phyloP scores from a whole-genome alignment of 768 basidiomycete genomes.

The Phaffia australis region DNA sequence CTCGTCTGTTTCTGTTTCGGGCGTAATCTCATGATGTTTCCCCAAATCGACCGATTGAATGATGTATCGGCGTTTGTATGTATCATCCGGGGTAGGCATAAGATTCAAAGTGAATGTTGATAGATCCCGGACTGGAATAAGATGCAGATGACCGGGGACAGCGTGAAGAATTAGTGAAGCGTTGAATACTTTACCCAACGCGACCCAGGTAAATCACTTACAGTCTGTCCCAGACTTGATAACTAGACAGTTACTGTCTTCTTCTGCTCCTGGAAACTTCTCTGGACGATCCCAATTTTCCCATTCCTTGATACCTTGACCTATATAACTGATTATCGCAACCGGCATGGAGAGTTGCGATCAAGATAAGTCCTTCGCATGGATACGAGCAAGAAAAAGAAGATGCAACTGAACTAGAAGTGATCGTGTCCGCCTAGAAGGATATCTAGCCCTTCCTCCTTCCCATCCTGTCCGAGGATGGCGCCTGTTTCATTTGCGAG shows the following conservation, averaged over 20 bases:
- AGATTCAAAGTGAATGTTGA: constrained; percentile 26
- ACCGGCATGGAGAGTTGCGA: neutral
- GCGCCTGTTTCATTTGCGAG: constrained; percentile 37
- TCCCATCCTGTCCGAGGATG: constrained; percentile 13
- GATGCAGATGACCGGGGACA: neutral
- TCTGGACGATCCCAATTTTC: constrained; percentile 16
- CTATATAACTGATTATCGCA: neutral
- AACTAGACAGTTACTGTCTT: constrained; percentile 9
- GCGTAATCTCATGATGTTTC: constrained; percentile 53
- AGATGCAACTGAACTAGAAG: no score
- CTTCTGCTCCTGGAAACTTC: constrained; percentile 16
- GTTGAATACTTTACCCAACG: no score
- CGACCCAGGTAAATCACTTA: neutral
- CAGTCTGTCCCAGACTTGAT: constrained; percentile 23
- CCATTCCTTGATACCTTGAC: constrained; percentile 9
- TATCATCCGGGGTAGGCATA: neutral
- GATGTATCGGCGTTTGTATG: constrained; percentile 3
- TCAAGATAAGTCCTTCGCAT: neutral
- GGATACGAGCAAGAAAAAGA: neutral
- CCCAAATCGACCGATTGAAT: constrained; percentile 42
- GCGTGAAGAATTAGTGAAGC: neutral
- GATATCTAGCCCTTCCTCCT: constrained; percentile 12
- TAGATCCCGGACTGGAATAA: constrained; percentile 5
- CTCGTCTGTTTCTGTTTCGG: constrained; percentile 50
- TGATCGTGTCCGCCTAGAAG: constrained; percentile 20